Conservation (phyloP, 345 rosid genomes). For the Ceriops tagal region DNA sequence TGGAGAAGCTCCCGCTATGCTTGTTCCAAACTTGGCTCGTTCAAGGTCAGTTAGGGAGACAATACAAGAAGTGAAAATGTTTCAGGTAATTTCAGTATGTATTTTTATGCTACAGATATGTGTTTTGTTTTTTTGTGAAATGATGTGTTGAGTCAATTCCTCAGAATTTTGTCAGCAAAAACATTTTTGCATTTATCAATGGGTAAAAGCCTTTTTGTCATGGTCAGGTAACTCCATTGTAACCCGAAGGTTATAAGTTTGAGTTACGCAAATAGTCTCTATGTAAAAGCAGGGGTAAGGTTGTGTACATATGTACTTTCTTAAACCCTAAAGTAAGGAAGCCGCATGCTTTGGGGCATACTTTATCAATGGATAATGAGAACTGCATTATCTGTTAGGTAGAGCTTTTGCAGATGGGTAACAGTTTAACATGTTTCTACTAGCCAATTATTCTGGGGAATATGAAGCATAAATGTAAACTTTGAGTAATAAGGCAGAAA, state of each 20-base stretch:
- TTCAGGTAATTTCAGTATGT: slow-evolving; percentile 48
- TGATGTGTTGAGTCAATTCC: background rate
- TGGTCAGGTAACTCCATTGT: too few species aligned
- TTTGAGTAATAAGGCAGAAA: background rate
- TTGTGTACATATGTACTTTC: too few species aligned
- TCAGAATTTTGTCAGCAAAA: background rate
- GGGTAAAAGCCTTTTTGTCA: too few species aligned
- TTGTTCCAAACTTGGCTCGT: slow-evolving; percentile 63
- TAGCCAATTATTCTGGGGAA: background rate
- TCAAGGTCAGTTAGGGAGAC: slow-evolving; percentile 72
- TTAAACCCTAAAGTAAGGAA: too few species aligned
- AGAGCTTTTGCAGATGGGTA: background rate
- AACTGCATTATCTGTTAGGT: too few species aligned
- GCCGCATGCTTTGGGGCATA: too few species aligned
- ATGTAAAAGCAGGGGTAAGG: too few species aligned
- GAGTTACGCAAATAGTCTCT: too few species aligned
- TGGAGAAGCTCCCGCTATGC: slow-evolving; percentile 61
- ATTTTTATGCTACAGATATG: background rate
- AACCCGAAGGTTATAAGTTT: too few species aligned
- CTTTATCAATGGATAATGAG: too few species aligned
- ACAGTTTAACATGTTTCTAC: background rate
- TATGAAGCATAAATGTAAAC: background rate
- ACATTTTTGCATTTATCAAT: background rate
- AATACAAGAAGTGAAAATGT: slow-evolving; percentile 79
- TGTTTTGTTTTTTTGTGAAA: background rate